Evolutionary conservation across 179 eudicot species (phyloP), one percentile per base, ranked within the genome.

Genomic region (Beta lomatogona): DNA sequence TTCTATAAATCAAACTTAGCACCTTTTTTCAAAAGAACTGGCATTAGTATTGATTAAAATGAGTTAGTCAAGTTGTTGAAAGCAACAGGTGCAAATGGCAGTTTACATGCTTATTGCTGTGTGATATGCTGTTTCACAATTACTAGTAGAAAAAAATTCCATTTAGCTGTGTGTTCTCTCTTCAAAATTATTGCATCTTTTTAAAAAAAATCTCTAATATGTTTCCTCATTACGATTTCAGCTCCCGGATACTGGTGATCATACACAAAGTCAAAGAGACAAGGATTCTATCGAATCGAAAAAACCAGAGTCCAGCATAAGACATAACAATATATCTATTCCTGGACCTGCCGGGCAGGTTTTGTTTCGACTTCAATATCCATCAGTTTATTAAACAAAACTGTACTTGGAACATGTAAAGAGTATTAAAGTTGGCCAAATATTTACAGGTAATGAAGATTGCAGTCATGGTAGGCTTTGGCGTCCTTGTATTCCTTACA

Each of bases 331-430:
- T 63, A 88, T 71, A 80, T 18, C 84, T 19, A 74, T 83, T 55
- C 73, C 52, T 70, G 91, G 89, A 79, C 87, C 86, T 75, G 13
- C 86, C 73, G 85, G 89, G 80, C 91, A 90, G 91, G 93, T 90
- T 64, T 82, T 65, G 31, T 75, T 79, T 28, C n/a, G 28, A 12
- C 75, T 65, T 45, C 75, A 16, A 52, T 57, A 41, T 81, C 16
- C 28, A 53, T 28, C 21, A 73, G 9, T 61, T 82, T 9, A 60
- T 18, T 81, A 53, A 74, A 53, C 61, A 78, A 73, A 53, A 25
- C 36, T 59, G 48, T 70, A 52, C 25, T 25, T 22, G 52, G 21
- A 15, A 53, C 46, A 81, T 12, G 53, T 76, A 71, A 67, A 64
- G 4, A 78, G 0, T 44, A 78, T 0, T 25, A 55, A 44, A 80